These are phyloP conservation scores for Russula sp. DNA, from an alignment of 768 basidiomycete species.

Conservation along the genomic window DNA sequence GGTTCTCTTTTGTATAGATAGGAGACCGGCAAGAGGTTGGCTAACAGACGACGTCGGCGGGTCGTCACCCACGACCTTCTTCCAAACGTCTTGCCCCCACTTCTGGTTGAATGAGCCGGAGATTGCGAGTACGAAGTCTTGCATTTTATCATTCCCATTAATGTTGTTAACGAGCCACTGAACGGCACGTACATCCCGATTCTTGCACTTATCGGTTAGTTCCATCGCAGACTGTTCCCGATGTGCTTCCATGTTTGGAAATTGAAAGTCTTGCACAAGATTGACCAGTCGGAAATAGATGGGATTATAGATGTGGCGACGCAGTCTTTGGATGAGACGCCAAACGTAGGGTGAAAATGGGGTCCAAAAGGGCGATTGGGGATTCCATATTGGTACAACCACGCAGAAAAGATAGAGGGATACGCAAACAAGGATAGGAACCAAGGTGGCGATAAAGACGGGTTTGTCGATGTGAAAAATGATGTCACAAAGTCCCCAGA, in stretches of 20 bases:
- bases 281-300: too few relatives aligned
- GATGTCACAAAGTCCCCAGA: conserved; percentile 43
- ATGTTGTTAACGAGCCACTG: conserved; percentile 11
- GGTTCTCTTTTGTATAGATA: not conserved
- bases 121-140: conserved; percentile 8
- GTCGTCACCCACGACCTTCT: not conserved
- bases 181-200: conserved; percentile 11
- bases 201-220: not conserved
- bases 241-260: not conserved
- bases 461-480: conserved; percentile 35
- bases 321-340: conserved; percentile 10
- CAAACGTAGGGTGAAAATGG: not conserved
- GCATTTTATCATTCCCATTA: not conserved
- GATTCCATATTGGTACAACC: conserved; percentile 5
- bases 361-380: conserved; percentile 18
- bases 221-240: conserved; percentile 13
- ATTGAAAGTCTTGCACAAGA: too few relatives aligned
- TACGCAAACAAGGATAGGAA: conserved; percentile 5
- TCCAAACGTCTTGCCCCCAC: conserved; percentile 19
- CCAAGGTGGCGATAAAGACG: conserved; percentile 14
- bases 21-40: not conserved
- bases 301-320: not conserved
- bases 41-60: not conserved
- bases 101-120: conserved; percentile 15
- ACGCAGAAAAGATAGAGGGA: conserved; percentile 21